A percentile compares a stretch with the other conserved stretches of the same genome.
phyloP scores from a whole-genome alignment of 305 asterid species.

The Plantago coronopus region DNA sequence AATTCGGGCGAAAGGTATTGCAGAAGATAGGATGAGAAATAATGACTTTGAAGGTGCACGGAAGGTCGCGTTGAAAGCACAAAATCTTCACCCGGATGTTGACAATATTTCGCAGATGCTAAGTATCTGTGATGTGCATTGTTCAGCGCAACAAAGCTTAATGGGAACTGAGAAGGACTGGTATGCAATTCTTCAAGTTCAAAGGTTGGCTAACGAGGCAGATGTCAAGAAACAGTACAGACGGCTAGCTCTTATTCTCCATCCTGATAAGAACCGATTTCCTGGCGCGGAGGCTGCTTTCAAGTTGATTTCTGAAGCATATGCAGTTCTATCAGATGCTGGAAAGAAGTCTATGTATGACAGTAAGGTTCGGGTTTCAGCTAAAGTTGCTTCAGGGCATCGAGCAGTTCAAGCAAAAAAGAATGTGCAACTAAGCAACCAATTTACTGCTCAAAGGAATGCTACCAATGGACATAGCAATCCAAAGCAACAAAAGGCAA shows the following conservation, averaged over 20 bases:
- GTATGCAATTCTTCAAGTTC: constrained; percentile 79
- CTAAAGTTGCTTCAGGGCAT: constrained; percentile 36
- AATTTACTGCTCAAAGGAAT: constrained; percentile 24
- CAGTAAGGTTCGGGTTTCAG: constrained; percentile 34
- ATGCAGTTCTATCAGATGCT: constrained; percentile 58
- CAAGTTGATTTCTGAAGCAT: constrained; percentile 78
- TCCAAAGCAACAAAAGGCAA: constrained; percentile 31
- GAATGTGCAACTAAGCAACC: constrained; percentile 25
- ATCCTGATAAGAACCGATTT: constrained; percentile 87
- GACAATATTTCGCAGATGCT: constrained; percentile 70
- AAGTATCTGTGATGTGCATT: constrained; percentile 70
- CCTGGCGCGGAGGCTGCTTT: constrained; percentile 94
- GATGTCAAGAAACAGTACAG: constrained; percentile 73
- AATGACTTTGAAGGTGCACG: constrained; percentile 78
- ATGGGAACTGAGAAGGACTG: constrained; percentile 72
- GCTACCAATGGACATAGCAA: constrained; percentile 36
- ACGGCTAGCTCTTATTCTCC: constrained; percentile 73
- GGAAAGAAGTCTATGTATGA: constrained; percentile 56
- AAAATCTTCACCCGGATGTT: constrained; percentile 61
- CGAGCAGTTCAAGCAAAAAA: constrained; percentile 35
- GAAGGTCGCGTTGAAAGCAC: constrained; percentile 67
- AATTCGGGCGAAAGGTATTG: constrained; percentile 70
- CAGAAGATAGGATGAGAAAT: constrained; percentile 61
- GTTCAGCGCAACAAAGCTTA: constrained; percentile 53
- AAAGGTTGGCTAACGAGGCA: constrained; percentile 50